These are phyloP conservation scores for Aspergillus ellipticus DNA, from an alignment of 495 filamentous ascomycete species.

Conservation along the genomic window DNA sequence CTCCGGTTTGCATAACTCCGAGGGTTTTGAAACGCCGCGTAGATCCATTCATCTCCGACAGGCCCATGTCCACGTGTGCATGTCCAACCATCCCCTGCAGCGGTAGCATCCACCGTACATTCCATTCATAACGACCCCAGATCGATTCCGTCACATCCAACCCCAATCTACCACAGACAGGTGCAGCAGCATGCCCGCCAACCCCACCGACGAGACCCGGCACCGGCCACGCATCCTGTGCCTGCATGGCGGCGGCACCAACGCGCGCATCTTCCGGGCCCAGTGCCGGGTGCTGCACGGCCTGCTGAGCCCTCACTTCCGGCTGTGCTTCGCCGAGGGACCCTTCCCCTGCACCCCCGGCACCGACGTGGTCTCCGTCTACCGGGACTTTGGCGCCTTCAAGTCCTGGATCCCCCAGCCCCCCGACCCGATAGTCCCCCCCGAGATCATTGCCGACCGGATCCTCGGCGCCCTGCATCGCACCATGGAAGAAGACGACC, in stretches of 20 bases:
- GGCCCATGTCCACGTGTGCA: too few species aligned
- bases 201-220: slow-evolving; percentile 14
- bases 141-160: too few species aligned
- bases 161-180: not conserved
- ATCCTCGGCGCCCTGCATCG: not conserved
- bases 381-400: slow-evolving; percentile 53
- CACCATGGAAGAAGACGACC: not conserved
- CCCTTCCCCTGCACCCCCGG: slow-evolving; percentile 49
- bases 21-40: too few species aligned
- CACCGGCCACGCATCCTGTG: slow-evolving; percentile 61
- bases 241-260: slow-evolving; percentile 64
- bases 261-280: slow-evolving; percentile 53
- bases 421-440: not conserved
- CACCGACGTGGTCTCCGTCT: slow-evolving; percentile 51
- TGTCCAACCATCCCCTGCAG: too few species aligned
- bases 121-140: too few species aligned
- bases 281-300: slow-evolving; percentile 53
- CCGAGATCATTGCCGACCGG: not conserved
- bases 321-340: slow-evolving; percentile 57
- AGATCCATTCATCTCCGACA: too few species aligned
- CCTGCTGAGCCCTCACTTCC: slow-evolving; percentile 47
- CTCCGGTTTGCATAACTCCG: too few species aligned
- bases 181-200: not conserved
- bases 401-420: slow-evolving; percentile 49
- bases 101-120: too few species aligned